Evolutionary conservation across 2,329 filamentous ascomycete species (phyloP), one percentile per base, ranked within the genome.

Genomic region (Taxawa tesnikishii): DNA sequence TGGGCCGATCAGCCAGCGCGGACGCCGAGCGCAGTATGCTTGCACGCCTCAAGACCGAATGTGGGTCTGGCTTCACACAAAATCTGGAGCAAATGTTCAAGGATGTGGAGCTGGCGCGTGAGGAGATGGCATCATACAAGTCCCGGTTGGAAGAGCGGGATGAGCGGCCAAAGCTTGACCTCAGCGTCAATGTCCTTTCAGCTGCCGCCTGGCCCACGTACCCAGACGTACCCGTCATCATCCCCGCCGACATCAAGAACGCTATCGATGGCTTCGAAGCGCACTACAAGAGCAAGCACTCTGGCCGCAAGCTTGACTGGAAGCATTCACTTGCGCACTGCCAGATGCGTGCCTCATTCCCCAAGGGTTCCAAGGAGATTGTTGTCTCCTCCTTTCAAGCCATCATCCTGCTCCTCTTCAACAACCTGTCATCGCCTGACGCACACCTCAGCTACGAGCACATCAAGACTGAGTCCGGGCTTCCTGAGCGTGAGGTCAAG

Each of bases 81-180:
- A 98, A 98, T 48, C 67, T 99, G 1, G 92, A 99, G 58, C 83
- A 88, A 40, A 99, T 99, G 90, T 98, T 99, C 65, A 94, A 93
- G 55, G 90, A 99, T 49, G 84, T 96, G 55, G 87, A 94, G 51
- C 69, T 94, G 13, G 83, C 83, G 9, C 80, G 81, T 38, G 90
- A 96, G 46, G 88, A 96, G 52, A 93, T 96, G 79, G 60, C 70
- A n/a, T 74, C 80, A 0, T 98, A 93, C 61, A 90, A 80, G 54
- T 62, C 69, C 57, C 55, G 85, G 56, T 60, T 70, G 28, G 67
- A 73, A 39, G 68, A 71, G 59, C 66, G 70, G 11, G 29, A 52
- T 3, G 46, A 52, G 24, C 54, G 51, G 39, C 67, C 68, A 31
- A 73, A 67, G 1, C 54, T 94, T 26, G 83, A 90, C 51, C 66